phyloP scores from a whole-genome alignment of 1,284 basidiomycete genomes.

The Mycosarcoma maydis region DNA sequence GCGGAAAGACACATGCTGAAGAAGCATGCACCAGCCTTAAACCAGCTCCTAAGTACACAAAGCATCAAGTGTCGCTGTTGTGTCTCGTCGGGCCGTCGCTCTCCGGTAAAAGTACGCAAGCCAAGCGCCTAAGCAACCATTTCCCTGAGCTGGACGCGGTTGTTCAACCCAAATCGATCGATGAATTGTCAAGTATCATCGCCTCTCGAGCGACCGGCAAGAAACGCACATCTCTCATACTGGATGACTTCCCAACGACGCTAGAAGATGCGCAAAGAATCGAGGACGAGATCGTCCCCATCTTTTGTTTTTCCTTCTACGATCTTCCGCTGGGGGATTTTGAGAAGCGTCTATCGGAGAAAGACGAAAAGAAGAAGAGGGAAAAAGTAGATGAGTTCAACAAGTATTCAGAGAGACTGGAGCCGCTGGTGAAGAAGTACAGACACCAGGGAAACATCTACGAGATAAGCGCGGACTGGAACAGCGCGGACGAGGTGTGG shows the following conservation, averaged over 20 bases:
- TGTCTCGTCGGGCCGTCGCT: constrained; percentile 43
- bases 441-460: constrained; percentile 53
- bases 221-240: constrained; percentile 35
- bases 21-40: constrained; percentile 12
- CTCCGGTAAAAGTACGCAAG: constrained; percentile 50
- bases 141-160: constrained; percentile 38
- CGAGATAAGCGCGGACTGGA: constrained; percentile 58
- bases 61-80: constrained; percentile 32
- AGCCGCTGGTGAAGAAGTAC: constrained; percentile 46
- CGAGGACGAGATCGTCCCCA: constrained; percentile 44
- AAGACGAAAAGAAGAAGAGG: constrained; percentile 7
- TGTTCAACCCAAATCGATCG: constrained; percentile 18
- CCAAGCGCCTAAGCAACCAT: constrained; percentile 39
- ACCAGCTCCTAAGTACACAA: constrained; percentile 18
- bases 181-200: constrained; percentile 23
- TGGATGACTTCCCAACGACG: constrained; percentile 49
- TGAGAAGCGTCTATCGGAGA: constrained; percentile 33
- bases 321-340: constrained; percentile 44
- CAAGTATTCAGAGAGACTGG: constrained; percentile 9
- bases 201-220: constrained; percentile 7
- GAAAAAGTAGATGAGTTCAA: constrained; percentile 43
- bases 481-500: constrained; percentile 59
- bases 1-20: constrained; percentile 21
- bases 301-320: constrained; percentile 55
- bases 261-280: constrained; percentile 44